These are phyloP conservation scores for Hypericum androsaemum DNA, from an alignment of 345 rosid genomes.

Conservation along the genomic window DNA sequence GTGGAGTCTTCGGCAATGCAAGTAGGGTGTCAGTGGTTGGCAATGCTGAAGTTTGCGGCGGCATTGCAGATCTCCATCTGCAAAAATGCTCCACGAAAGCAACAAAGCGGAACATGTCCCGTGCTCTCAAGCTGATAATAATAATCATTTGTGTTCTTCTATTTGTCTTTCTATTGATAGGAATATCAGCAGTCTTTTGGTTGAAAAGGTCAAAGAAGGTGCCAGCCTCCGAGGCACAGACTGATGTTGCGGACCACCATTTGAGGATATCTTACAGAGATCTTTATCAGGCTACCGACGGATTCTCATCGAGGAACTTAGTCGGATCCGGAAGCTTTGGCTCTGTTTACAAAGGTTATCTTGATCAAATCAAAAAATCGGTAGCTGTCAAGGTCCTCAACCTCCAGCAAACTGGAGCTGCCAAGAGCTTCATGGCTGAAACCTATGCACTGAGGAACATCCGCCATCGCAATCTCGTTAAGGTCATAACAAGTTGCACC, in stretches of 20 bases:
- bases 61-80: conserved; percentile 1
- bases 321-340: conserved; percentile 22
- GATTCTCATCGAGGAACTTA: conserved; percentile 6
- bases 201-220: conserved; percentile 1
- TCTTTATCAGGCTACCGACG: conserved; percentile 10
- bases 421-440: conserved; percentile 18
- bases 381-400: conserved; percentile 18
- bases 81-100: conserved; percentile 1
- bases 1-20: conserved; percentile 13
- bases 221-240: not conserved
- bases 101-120: not conserved
- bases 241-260: not conserved
- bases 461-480: conserved; percentile 3
- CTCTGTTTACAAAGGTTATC: conserved; percentile 17
- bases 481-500: not conserved
- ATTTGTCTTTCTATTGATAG: not conserved
- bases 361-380: not conserved
- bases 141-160: not conserved
- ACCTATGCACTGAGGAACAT: conserved; percentile 3
- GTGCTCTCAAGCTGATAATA: not conserved
- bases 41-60: conserved; percentile 13
- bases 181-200: not conserved
- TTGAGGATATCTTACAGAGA: conserved; percentile 7
- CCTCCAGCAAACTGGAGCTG: conserved; percentile 12
- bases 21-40: conserved; percentile 8